A percentile compares a stretch with the other conserved stretches of the same genome.
Conservation (phyloP, 345 rosid species). For the Tarenaya hassleriana region DNA sequence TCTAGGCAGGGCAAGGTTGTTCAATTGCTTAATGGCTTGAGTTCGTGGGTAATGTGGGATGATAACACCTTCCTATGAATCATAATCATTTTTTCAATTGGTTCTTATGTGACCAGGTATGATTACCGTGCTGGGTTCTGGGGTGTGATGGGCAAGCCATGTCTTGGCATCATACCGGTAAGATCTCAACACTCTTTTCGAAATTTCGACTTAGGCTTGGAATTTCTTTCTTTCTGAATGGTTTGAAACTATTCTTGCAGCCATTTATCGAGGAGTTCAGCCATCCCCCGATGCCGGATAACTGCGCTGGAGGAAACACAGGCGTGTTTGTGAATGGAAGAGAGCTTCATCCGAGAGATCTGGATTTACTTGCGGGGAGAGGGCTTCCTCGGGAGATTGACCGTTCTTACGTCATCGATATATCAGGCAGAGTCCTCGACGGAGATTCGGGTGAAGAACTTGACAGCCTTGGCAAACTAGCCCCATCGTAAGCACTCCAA, state of each 20-base stretch:
- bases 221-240: not conserved
- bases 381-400: constrained; percentile 51
- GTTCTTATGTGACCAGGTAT: constrained; percentile 41
- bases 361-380: constrained; percentile 52
- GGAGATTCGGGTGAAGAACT: constrained; percentile 63
- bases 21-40: too few relatives aligned
- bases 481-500: constrained; percentile 72
- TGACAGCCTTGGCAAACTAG: constrained; percentile 62
- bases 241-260: constrained; percentile 33
- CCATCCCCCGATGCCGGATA: constrained; percentile 50
- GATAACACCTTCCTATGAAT: too few relatives aligned
- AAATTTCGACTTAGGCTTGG: too few relatives aligned
- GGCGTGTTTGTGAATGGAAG: constrained; percentile 69
- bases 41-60: too few relatives aligned
- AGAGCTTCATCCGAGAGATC: constrained; percentile 66
- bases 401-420: constrained; percentile 48
- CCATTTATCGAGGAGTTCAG: constrained; percentile 67
- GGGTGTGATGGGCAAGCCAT: constrained; percentile 63
- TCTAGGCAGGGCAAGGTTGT: not conserved
- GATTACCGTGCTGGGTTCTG: constrained; percentile 76
- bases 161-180: constrained; percentile 76
- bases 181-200: constrained; percentile 23
- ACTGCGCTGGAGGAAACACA: constrained; percentile 64
- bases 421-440: constrained; percentile 64
- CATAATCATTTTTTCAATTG: too few relatives aligned